Base-by-base conservation (phyloP, 352 stramenopile species). In the Blastocystis sp. region DNA sequence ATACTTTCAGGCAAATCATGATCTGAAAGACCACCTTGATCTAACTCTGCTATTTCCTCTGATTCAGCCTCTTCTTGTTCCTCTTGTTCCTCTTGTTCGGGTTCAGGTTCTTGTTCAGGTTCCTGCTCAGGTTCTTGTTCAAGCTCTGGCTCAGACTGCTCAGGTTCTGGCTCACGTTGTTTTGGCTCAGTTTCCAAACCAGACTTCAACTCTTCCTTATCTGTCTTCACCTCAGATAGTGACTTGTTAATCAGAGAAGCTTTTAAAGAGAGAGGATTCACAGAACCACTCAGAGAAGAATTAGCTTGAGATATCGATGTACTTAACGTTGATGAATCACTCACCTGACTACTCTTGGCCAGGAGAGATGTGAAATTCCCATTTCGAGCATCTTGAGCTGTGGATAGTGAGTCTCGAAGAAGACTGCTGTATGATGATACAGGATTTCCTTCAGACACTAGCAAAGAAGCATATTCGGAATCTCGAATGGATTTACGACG, bases 401-500 rank as follows among this genome's bases (percentile, higher is more conserved):
- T 37, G 12, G 14, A 32, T 69, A 32, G 14, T 16, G 71, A 83
- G 32, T 29, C 14, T 49, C 65, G 71, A 66, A 83, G 65, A 6
- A 83, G 52, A 51, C 51, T 61, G 3, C 27, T 63, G 24, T 83
- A 83, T 1, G 71, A 54, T 19, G 43, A 37, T 46, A 83, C 29
- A 16, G 51, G 43, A 35, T 63, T 65, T 27, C 27, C 43, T 21
- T 83, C 71, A n/a, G 71, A 65, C 0, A 59, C 42, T 0, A 83
- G 49, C 0, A 83, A 56, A 21, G 71, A 83, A 16, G 56, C 71
- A 43, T 83, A 83, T 1, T 83, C n/a, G 9, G 43, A 65, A 35
- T 65, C 46, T 24, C 46, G 39, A n/a, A 83, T 83, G 0, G 71
- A 83, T 51, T 52, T 49, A 6, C 71, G 71, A n/a, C 71, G 49